Evolutionary conservation across 768 basidiomycete genomes (phyloP).

Genomic region (Fistulinella prunicolor): DNA sequence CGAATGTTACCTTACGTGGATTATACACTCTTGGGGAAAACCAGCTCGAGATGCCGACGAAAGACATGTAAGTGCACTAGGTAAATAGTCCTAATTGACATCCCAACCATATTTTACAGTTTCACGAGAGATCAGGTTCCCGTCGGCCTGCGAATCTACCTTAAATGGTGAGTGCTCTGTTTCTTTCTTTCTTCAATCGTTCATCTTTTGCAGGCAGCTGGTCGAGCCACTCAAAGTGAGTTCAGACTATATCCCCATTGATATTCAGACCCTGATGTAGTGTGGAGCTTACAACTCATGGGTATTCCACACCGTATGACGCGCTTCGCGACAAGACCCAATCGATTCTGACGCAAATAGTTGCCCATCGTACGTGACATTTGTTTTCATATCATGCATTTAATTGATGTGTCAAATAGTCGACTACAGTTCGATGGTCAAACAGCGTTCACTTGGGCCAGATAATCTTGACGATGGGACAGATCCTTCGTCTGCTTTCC

Average conservation of each 20-base stretch:
- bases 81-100: neutral
- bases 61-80: conserved; percentile 62
- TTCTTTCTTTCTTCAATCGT: neutral
- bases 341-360: conserved; percentile 83
- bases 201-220: conserved; percentile 39
- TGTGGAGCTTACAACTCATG: conserved; percentile 72
- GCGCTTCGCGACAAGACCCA: conserved; percentile 80
- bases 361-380: conserved; percentile 61
- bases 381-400: neutral
- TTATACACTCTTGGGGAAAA: conserved; percentile 81
- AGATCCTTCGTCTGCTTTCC: conserved; percentile 71
- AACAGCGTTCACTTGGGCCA: conserved; percentile 75
- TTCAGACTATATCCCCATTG: neutral
- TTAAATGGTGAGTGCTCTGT: conserved; percentile 58
- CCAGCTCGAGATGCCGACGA: conserved; percentile 84
- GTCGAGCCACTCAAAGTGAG: conserved; percentile 47
- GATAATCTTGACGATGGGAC: conserved; percentile 69
- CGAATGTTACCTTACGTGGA: conserved; percentile 77
- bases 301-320: conserved; percentile 81
- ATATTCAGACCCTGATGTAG: conserved; percentile 38
- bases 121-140: conserved; percentile 88
- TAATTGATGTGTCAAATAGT: conserved; percentile 27
- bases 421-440: conserved; percentile 64
- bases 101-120: conserved; percentile 32
- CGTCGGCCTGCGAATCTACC: conserved; percentile 77